phyloP scores from a whole-genome alignment of 2,329 filamentous ascomycete species.

The Epichloe aotearoae region DNA sequence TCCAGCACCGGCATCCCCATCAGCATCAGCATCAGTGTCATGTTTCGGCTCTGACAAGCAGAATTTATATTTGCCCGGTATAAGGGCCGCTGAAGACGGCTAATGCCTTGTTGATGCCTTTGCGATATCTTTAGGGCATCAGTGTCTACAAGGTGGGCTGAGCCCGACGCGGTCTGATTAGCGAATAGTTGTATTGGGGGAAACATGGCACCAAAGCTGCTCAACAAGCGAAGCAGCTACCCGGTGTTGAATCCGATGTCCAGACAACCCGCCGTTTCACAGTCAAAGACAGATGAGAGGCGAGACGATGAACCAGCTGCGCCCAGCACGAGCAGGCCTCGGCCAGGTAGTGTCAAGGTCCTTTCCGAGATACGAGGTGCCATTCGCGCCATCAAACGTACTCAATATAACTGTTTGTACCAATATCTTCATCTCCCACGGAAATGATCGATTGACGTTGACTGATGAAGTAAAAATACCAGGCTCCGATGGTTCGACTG shows the following conservation, averaged over 20 bases:
- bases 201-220: slow-evolving; percentile 15
- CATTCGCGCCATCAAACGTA: slow-evolving; percentile 19
- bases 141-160: neutral
- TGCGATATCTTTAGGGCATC: neutral
- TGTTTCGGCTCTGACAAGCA: neutral
- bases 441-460: neutral
- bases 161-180: neutral
- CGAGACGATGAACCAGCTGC: slow-evolving; percentile 4
- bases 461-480: neutral
- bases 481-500: slow-evolving; percentile 14
- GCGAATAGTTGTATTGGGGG: neutral
- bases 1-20: neutral
- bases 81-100: neutral
- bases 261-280: neutral
- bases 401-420: slow-evolving; percentile 14
- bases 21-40: neutral
- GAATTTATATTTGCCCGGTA: neutral
- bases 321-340: slow-evolving; percentile 11
- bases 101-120: neutral
- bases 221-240: slow-evolving; percentile 15
- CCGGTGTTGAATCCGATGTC: slow-evolving; percentile 11
- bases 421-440: neutral
- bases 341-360: slow-evolving; percentile 17
- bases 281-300: neutral
- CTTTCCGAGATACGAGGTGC: slow-evolving; percentile 23